Base-by-base conservation (phyloP, 331 rosid species). In the Quercus tomentella region DNA sequence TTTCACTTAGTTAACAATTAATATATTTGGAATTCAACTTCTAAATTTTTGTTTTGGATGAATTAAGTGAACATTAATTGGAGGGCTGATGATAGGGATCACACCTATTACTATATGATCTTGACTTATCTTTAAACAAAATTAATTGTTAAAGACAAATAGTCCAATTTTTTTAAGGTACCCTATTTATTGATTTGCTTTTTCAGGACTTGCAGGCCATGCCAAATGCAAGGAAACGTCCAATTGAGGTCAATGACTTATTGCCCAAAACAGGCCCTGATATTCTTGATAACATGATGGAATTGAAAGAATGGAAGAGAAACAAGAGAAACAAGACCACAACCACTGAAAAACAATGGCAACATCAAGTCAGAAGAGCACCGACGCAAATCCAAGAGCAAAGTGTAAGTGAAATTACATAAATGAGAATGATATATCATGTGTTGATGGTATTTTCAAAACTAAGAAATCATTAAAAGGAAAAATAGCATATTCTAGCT, bases 151-250 rank as follows among this genome's bases (percentile, higher is more conserved):
- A 33, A 63, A 26, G 70, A 28, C 8, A 17, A 63, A 17, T 26
- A 4, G 4, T 22, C 15, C 28, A 9, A 61, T 63, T 63, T 33
- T 17, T 56, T 55, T 56, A 5, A 26, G 31, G 9, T 63, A 37
- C n/a, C 60, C 54, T 26, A 63, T 41, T 25, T 51, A 11, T 28
- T 16, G 20, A 0, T 20, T n/a, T 31, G 31, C 6, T 58, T 25
- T 16, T 31, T 43, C 35, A 82, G 83, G 74, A 74, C 56, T 61
- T 83, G 56, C 89, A 82, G 86, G 80, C 80, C 3, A 67, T 55
- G 14, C 79, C 73, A 79, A 80, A 78, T 73, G 80, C 67, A 62
- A 83, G 87, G 70, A 91, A 89, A 85, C 89, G 86, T 26, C 86
- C 87, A 54, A 69, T 79, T 79, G 87, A 86, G 80, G 73, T 63